Conservation (phyloP, 257 asterid species). For the Scutellaria galericulata region DNA sequence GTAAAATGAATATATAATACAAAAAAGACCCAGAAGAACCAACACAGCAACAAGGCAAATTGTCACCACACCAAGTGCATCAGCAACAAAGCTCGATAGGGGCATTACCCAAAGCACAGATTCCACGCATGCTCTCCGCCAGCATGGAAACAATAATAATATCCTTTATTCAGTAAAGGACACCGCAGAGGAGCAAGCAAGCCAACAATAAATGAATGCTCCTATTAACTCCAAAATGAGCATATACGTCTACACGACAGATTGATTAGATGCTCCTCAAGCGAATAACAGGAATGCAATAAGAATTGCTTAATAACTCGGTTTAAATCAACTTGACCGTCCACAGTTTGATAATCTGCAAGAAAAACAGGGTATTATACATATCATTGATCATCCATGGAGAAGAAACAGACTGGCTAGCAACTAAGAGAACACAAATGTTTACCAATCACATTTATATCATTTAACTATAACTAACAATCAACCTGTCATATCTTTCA, state of each 20-base stretch:
- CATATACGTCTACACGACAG: conserved; percentile 27
- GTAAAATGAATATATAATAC: conserved; percentile 68
- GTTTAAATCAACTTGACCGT: conserved; percentile 22
- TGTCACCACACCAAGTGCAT: conserved; percentile 97
- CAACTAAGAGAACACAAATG: background rate
- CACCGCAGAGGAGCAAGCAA: conserved; percentile 20
- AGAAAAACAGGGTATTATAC: background rate
- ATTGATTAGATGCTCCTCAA: conserved; percentile 7
- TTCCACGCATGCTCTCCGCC: conserved; percentile 98
- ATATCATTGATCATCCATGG: conserved; percentile 16
- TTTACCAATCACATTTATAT: background rate
- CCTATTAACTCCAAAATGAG: conserved; percentile 18
- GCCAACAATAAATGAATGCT: background rate
- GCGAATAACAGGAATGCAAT: conserved; percentile 15
- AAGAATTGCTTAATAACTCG: conserved; percentile 19
- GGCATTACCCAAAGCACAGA: conserved; percentile 96
- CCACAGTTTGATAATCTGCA: conserved; percentile 36
- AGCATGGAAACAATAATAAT: conserved; percentile 67
- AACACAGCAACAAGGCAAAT: conserved; percentile 71
- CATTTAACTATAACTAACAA: conserved; percentile 1
- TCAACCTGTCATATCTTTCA: background rate
- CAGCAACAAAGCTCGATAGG: conserved; percentile 77
- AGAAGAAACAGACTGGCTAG: conserved; percentile 2
- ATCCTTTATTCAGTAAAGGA: conserved; percentile 36
- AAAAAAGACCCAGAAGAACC: conserved; percentile 70